Percentiles rank a stretch among this genome's conserved stretches.
phyloP scores from a whole-genome alignment of 1,284 basidiomycete genomes.

The Leccinum subrobustum region DNA sequence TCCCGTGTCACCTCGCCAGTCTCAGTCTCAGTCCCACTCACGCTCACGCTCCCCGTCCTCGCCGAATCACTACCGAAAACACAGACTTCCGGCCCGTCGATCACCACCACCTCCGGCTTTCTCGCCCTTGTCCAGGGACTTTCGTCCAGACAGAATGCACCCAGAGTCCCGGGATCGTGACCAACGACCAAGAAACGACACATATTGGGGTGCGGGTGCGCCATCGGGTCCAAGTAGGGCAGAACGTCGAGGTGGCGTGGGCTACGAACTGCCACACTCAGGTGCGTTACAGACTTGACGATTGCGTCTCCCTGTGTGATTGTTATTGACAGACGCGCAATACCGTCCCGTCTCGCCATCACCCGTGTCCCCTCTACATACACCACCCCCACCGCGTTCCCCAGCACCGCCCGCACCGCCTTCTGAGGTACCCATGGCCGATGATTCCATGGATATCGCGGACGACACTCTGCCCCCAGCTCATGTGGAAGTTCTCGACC shows the following conservation, averaged over 20 bases:
- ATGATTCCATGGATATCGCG: conserved; percentile 26
- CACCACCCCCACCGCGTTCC: conserved; percentile 30
- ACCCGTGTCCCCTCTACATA: conserved; percentile 24
- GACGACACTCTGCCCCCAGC: conserved; percentile 35
- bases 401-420: conserved; percentile 44
- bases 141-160: conserved; percentile 32
- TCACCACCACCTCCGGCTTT: conserved; percentile 33
- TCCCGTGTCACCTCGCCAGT: conserved; percentile 14
- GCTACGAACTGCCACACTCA: conserved; percentile 6
- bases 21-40: conserved; percentile 17
- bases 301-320: conserved; percentile 2
- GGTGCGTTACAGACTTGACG: conserved; percentile 11
- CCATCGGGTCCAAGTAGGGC: conserved; percentile 6
- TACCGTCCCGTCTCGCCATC: conserved; percentile 25
- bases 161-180: conserved; percentile 32
- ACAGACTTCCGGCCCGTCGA: conserved; percentile 44
- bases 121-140: conserved; percentile 36
- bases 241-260: conserved; percentile 5
- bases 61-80: conserved; percentile 36
- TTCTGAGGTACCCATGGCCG: conserved; percentile 34
- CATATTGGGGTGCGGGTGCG: conserved; percentile 10
- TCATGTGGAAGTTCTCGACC: conserved; percentile 32
- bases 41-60: conserved; percentile 35
- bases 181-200: conserved; percentile 20
- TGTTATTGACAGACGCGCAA: conserved; percentile 11